Evolutionary conservation across 106 monocot genomes (phyloP).

Genomic region (Cymbidium sinense): DNA sequence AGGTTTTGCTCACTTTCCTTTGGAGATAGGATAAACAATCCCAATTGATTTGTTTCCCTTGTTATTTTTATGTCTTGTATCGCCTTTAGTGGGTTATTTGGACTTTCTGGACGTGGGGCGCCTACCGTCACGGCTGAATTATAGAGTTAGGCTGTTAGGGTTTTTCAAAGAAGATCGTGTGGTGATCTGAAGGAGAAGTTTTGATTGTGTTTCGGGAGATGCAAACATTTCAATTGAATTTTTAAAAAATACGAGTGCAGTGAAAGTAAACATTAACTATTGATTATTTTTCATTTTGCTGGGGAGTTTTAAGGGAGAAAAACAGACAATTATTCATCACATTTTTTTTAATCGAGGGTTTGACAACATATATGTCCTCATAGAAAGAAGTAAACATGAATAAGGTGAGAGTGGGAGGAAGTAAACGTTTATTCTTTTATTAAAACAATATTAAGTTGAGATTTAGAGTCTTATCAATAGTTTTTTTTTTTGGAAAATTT

Average conservation of each 20-base stretch:
- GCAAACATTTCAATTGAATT: neutral
- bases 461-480: too few species aligned
- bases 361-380: neutral
- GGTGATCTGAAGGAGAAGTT: neutral
- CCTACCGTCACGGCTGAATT: neutral
- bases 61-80: neutral
- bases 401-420: too few species aligned
- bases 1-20: constrained; percentile 32
- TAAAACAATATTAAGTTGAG: too few species aligned
- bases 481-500: too few species aligned
- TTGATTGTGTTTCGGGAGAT: neutral
- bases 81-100: neutral
- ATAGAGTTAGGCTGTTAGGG: neutral
- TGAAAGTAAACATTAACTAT: neutral
- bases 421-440: too few species aligned
- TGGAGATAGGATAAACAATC: neutral
- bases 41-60: constrained; percentile 3
- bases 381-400: too few species aligned
- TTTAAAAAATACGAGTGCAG: neutral
- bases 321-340: too few species aligned
- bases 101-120: neutral
- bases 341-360: neutral
- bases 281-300: too few species aligned
- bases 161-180: neutral
- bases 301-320: too few species aligned